phyloP scores from a whole-genome alignment of 1,284 basidiomycete species.

The Trametes polyzona region DNA sequence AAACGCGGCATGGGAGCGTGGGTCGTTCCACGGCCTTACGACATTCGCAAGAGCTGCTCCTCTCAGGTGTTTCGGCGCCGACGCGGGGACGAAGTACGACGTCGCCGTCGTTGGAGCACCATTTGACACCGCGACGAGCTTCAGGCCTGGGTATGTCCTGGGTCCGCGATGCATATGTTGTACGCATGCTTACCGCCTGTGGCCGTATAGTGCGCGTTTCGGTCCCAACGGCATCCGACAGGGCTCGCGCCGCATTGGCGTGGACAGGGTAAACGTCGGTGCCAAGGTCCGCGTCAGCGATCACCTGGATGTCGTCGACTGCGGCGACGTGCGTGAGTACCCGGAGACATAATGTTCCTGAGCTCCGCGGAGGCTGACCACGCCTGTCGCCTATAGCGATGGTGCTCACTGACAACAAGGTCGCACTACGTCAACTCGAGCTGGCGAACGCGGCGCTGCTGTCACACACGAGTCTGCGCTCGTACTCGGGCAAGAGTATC shows the following conservation, averaged over 20 bases:
- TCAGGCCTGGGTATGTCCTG: slow-evolving; percentile 36
- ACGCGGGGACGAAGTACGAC: slow-evolving; percentile 33
- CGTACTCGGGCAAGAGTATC: slow-evolving; percentile 31
- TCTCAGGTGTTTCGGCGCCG: slow-evolving; percentile 37
- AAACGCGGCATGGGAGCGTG: slow-evolving; percentile 28
- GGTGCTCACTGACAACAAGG: slow-evolving; percentile 40
- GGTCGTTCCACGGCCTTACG: slow-evolving; percentile 37
- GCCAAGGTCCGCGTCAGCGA: slow-evolving; percentile 36
- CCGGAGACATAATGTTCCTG: neutral
- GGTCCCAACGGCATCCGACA: slow-evolving; percentile 44
- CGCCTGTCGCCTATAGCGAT: slow-evolving; percentile 30
- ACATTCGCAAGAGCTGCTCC: slow-evolving; percentile 36
- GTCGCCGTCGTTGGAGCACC: slow-evolving; percentile 41
- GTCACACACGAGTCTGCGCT: slow-evolving; percentile 25
- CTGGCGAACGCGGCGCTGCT: slow-evolving; percentile 36
- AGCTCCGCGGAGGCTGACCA: neutral
- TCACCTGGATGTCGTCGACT: slow-evolving; percentile 39
- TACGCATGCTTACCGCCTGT: no score
- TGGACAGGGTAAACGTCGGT: slow-evolving; percentile 37
- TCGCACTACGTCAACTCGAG: slow-evolving; percentile 41
- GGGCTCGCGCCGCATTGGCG: slow-evolving; percentile 37
- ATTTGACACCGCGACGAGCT: slow-evolving; percentile 41
- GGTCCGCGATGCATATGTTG: neutral
- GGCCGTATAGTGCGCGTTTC: slow-evolving; percentile 35
- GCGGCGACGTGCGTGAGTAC: slow-evolving; percentile 41